These are phyloP conservation scores for Fusarium graminum DNA, from an alignment of 2,329 filamentous ascomycete genomes.

Conservation along the genomic window DNA sequence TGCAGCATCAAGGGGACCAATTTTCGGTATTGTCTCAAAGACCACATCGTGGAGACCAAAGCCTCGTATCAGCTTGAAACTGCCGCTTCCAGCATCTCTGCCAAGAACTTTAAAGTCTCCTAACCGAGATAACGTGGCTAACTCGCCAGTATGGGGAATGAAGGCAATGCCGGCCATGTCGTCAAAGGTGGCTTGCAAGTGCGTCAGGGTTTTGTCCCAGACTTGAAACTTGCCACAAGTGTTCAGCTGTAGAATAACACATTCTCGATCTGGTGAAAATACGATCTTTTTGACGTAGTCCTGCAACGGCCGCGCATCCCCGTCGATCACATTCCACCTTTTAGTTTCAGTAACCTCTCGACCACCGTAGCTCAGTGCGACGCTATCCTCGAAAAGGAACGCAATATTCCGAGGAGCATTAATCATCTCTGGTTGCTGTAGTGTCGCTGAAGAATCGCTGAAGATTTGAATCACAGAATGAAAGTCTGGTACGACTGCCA, in stretches of 20 bases:
- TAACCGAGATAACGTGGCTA: neutral
- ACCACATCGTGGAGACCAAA: neutral
- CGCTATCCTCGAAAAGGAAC: neutral
- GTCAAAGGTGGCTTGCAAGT: neutral
- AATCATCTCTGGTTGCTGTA: neutral
- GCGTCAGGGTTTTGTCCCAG: neutral
- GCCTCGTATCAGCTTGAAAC: neutral
- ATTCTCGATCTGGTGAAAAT: neutral
- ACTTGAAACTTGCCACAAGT: neutral
- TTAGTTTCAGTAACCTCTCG: neutral
- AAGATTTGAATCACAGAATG: neutral
- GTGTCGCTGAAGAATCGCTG: neutral
- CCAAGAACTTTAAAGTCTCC: neutral
- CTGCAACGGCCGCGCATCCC: neutral
- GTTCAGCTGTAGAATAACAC: neutral
- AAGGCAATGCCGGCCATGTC: neutral
- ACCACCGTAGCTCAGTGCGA: neutral
- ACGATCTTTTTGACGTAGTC: neutral
- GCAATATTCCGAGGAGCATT: neutral
- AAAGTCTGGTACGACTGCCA: neutral
- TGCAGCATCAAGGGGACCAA: fast-evolving
- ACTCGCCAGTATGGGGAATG: neutral
- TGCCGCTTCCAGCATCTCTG: neutral
- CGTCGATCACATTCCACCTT: neutral
- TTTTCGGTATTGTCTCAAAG: neutral